A percentile compares a stretch with the other conserved stretches of the same genome.
Conservation (phyloP, 768 basidiomycete species). For the Albatrellus ellisii region DNA sequence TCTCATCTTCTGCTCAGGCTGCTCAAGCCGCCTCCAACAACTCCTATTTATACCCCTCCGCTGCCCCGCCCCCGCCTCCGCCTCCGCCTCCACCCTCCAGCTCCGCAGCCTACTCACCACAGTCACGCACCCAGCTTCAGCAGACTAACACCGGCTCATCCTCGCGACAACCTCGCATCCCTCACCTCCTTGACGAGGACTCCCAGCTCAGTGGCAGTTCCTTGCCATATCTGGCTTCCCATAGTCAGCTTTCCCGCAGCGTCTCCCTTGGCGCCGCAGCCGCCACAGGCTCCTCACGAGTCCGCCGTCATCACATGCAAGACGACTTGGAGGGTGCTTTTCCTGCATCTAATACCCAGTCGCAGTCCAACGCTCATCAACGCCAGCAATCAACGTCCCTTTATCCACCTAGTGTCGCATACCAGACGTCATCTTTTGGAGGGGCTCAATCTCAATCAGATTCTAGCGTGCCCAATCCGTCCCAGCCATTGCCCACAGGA, state of each 20-base stretch:
- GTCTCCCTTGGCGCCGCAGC: constrained; percentile 43
- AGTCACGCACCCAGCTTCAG: constrained; percentile 34
- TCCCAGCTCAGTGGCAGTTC: constrained; percentile 16
- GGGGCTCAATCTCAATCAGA: constrained; percentile 17
- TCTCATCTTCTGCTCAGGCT: constrained; percentile 15
- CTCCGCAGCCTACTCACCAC: constrained; percentile 21
- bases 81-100: constrained; percentile 15
- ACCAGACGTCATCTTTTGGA: constrained; percentile 34
- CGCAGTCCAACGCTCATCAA: constrained; percentile 24
- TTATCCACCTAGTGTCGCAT: constrained; percentile 44
- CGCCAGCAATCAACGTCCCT: constrained; percentile 26
- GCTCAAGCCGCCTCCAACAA: constrained; percentile 44
- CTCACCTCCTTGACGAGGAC: constrained; percentile 58
- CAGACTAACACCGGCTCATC: constrained; percentile 29
- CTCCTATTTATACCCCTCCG: constrained; percentile 37
- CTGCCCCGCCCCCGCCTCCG: constrained; percentile 39
- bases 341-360: constrained; percentile 22
- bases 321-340: constrained; percentile 54
- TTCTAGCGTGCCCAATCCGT: constrained; percentile 18
- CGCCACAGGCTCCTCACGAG: constrained; percentile 29
- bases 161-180: constrained; percentile 44
- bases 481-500: constrained; percentile 24
- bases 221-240: constrained; percentile 30
- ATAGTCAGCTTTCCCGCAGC: constrained; percentile 48
- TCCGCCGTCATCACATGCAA: constrained; percentile 52